Conservation (phyloP, 1,139 yeast species). For the Eremothecium cymbalariae region DNA sequence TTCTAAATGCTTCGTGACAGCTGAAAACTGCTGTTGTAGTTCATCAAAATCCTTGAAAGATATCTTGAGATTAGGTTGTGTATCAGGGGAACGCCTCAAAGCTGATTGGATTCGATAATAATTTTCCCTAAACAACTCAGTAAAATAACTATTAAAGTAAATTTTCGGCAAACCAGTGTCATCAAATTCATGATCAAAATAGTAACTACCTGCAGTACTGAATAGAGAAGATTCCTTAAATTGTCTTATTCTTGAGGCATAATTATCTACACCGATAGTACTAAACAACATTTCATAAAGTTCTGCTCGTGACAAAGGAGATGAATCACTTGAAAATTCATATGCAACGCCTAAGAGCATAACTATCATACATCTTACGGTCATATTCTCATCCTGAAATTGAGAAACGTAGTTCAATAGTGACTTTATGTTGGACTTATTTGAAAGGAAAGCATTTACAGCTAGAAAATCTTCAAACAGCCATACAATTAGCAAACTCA, state of each 20-base stretch:
- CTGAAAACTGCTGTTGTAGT: constrained; percentile 14
- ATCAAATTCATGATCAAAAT: constrained; percentile 47
- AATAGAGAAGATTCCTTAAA: constrained; percentile 55
- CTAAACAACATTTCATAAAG: constrained; percentile 55
- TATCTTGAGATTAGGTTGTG: constrained; percentile 59
- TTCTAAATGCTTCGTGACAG: constrained; percentile 7
- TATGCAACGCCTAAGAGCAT: constrained; percentile 68
- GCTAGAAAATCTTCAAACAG: constrained; percentile 69
- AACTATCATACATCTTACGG: constrained; percentile 71
- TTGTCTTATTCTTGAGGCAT: constrained; percentile 63
- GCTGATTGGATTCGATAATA: constrained; percentile 61
- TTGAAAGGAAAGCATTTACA: constrained; percentile 68
- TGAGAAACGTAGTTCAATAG: constrained; percentile 61
- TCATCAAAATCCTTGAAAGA: constrained; percentile 65
- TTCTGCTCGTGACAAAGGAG: constrained; percentile 64
- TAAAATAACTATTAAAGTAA: constrained; percentile 59
- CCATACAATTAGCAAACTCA: constrained; percentile 71
- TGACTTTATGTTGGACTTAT: constrained; percentile 56
- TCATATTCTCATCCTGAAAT: constrained; percentile 46
- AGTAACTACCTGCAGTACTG: constrained; percentile 44
- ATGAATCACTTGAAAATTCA: constrained; percentile 66
- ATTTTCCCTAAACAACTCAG: constrained; percentile 61
- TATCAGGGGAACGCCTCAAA: constrained; percentile 62
- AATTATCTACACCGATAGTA: constrained; percentile 68
- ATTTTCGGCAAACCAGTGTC: constrained; percentile 83